A percentile compares a stretch with the other conserved stretches of the same genome.
phyloP scores from a whole-genome alignment of 2,329 filamentous ascomycete genomes.

The Malbranchea cinnamomea region DNA sequence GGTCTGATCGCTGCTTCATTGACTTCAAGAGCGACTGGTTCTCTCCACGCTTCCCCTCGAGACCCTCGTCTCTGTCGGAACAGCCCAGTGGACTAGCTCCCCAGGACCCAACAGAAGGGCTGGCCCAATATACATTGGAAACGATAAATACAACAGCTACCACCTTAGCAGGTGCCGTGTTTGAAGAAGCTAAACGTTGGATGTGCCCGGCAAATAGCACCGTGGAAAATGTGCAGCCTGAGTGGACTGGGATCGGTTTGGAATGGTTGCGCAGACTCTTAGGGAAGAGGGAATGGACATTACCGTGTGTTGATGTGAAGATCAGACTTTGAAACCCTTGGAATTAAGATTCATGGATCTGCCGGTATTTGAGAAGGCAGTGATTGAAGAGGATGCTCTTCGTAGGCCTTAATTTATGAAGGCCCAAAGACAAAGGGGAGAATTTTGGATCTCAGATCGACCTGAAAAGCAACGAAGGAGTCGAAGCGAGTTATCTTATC shows the following conservation, averaged over 20 bases:
- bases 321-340: conserved; percentile 47
- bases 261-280: conserved; percentile 76
- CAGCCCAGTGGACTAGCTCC: not conserved
- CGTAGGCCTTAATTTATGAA: no score
- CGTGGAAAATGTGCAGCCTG: conserved; percentile 32
- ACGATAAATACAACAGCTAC: conserved; percentile 55
- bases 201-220: conserved; percentile 15
- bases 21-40: conserved; percentile 91
- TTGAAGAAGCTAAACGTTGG: conserved; percentile 42
- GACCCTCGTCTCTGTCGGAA: conserved; percentile 16
- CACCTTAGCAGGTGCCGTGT: conserved; percentile 50
- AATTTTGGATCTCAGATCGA: no score
- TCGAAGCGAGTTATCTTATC: no score
- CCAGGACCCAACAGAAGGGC: conserved; percentile 13
- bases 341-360: not conserved
- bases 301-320: conserved; percentile 82
- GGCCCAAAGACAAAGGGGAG: no score
- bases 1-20: conserved; percentile 83
- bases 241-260: conserved; percentile 63
- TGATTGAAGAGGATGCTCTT: no score
- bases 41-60: conserved; percentile 48
- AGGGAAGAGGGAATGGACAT: conserved; percentile 72
- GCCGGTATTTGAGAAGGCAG: no score
- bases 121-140: conserved; percentile 26
- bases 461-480: no score